Base-by-base conservation (phyloP, 768 basidiomycete genomes). In the Candolleomyces efflorescens region DNA sequence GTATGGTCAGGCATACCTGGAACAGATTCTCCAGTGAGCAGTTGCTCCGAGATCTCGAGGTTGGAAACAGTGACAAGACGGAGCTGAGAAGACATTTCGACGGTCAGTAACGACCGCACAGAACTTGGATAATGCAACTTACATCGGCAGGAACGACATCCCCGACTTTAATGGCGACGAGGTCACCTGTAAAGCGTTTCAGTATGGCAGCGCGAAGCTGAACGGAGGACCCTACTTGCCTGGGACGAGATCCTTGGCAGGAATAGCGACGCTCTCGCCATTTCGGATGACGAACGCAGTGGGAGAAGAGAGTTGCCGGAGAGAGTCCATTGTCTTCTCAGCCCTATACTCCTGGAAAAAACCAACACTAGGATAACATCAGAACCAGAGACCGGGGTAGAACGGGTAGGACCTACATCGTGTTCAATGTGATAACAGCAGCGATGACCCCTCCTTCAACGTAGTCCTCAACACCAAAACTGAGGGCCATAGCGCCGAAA, bases 391-490 rank as follows among this genome's bases (percentile, higher is more conserved):
- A 64, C 70, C 9, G 27, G 9, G 27, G 9, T 27, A 27, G 9
- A 9, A 27, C 9, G 9, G 27, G 9, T 3, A 9, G 4, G 9
- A 27, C 27, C 27, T 58, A 74, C 75, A 68, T 67, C 1, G 73
- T 75, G 60, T 81, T 81, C 37, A 78, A 65, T 18, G 71, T 64
- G 27, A 78, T 72, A 43, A 79, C 73, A 24, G 73, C 75, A 18
- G 75, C 75, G 49, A 81, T 78, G 11, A 81, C 78, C 26, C 76
- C 80, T 5, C 78, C 80, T 65, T 79, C 78, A 54, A 83, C 76
- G 65, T 74, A 85, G 51, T 80, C 79, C 63, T 78, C 68, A 24
- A 82, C 80, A 57, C 78, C 82, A 60, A 84, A 81, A 6, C 80
- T 82, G 7, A 84, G 71, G 3, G 78, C 78, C 66, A 84, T 70